Evolutionary conservation across 129 eudicot genomes (phyloP).

Genomic region (Centrapalus pauciflorus): DNA sequence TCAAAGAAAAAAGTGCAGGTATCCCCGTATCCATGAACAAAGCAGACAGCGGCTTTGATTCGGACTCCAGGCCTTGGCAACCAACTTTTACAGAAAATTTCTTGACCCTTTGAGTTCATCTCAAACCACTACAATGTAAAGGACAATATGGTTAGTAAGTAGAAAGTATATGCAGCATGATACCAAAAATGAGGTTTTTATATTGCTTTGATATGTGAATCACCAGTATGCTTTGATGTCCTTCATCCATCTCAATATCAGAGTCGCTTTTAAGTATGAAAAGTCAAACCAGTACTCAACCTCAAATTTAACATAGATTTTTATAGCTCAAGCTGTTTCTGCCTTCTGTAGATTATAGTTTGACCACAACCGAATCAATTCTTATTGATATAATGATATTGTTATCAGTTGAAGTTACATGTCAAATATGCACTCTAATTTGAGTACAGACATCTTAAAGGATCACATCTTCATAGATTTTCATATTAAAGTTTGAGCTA

Average conservation of each 20-base stretch:
- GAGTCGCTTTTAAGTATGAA: not conserved
- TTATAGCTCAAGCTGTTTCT: not conserved
- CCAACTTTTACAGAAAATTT: conserved; percentile 93
- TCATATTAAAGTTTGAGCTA: not conserved
- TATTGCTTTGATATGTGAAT: not conserved
- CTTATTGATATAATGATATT: not conserved
- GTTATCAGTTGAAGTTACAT: not conserved
- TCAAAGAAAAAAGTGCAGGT: conserved; percentile 98
- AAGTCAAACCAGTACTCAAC: not conserved
- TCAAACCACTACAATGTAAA: conserved; percentile 71
- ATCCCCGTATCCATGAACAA: conserved; percentile 98
- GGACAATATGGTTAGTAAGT: not conserved
- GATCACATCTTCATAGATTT: not conserved
- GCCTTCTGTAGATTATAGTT: not conserved
- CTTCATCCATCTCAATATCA: not conserved
- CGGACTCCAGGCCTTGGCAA: conserved; percentile 81
- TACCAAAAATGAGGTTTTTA: not conserved
- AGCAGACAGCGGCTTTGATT: conserved; percentile 81
- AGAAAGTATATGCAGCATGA: not conserved
- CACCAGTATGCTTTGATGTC: not conserved
- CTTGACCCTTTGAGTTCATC: conserved; percentile 71
- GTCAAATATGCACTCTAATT: not conserved
- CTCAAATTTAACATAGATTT: not conserved
- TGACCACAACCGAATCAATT: not conserved
- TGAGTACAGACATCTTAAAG: not conserved